Conservation (phyloP, 495 filamentous ascomycete species). For the Trichoderma erinaceum region DNA sequence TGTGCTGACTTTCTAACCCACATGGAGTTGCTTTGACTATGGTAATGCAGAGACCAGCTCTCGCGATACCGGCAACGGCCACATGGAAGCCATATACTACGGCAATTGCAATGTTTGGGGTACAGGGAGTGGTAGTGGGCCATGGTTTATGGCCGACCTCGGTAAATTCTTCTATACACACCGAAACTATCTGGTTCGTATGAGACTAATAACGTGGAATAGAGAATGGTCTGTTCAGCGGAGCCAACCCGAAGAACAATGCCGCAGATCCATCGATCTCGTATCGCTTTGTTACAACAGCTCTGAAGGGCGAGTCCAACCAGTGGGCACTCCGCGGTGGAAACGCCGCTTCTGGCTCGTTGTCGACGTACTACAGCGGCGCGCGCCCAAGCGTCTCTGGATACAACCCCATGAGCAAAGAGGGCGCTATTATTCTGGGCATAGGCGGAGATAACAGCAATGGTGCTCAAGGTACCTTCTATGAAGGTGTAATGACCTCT, state of each 20-base stretch:
- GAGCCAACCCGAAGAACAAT: slow-evolving; percentile 35
- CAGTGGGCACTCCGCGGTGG: slow-evolving; percentile 50
- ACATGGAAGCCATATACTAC: slow-evolving; percentile 59
- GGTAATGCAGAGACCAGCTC: slow-evolving; percentile 53
- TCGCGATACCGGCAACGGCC: slow-evolving; percentile 49
- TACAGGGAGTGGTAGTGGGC: slow-evolving; percentile 45
- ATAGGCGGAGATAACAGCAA: slow-evolving; percentile 46
- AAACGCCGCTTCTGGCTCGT: slow-evolving; percentile 46
- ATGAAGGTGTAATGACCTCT: slow-evolving; percentile 55
- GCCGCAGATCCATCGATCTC: slow-evolving; percentile 39
- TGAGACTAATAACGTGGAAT: slow-evolving; percentile 20
- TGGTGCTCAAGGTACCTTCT: slow-evolving; percentile 53
- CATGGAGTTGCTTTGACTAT: slow-evolving; percentile 56
- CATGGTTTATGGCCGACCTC: slow-evolving; percentile 55
- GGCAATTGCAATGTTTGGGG: slow-evolving; percentile 46
- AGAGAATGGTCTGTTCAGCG: slow-evolving; percentile 54
- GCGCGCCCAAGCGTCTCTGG: slow-evolving; percentile 38
- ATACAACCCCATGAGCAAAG: slow-evolving; percentile 56
- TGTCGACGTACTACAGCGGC: slow-evolving; percentile 52
- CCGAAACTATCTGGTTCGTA: too few relatives aligned
- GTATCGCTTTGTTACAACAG: slow-evolving; percentile 46
- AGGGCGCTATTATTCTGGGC: slow-evolving; percentile 52
- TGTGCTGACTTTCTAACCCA: too few relatives aligned
- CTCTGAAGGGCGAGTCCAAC: slow-evolving; percentile 47
- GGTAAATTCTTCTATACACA: too few relatives aligned